These are phyloP conservation scores for Rhodotorula toruloides DNA, from an alignment of 768 basidiomycete species.

Conservation along the genomic window DNA sequence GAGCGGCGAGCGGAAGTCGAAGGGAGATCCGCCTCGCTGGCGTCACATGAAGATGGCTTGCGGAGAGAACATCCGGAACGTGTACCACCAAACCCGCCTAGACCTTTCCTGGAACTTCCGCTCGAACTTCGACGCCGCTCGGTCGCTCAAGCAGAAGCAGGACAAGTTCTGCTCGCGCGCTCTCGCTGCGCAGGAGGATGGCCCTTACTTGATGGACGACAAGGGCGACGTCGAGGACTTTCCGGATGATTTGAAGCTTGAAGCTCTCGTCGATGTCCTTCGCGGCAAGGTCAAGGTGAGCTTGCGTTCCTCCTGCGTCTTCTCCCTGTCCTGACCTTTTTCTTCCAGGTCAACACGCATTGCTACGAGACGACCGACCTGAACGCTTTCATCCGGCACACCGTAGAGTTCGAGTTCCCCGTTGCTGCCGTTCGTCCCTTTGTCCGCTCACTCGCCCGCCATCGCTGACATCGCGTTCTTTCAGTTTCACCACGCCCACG, in stretches of 20 bases:
- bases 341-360: constrained; percentile 32
- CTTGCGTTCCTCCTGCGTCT: not conserved
- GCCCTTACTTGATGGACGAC: constrained; percentile 1
- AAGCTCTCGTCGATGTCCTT: constrained; percentile 39
- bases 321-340: not conserved
- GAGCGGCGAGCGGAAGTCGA: constrained; percentile 51
- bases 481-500: constrained; percentile 68
- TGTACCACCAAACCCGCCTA: constrained; percentile 44
- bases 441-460: too few species aligned
- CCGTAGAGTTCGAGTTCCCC: constrained; percentile 75
- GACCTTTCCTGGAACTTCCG: constrained; percentile 34
- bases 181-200: constrained; percentile 51
- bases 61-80: constrained; percentile 43
- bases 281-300: constrained; percentile 31
- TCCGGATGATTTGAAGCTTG: constrained; percentile 54
- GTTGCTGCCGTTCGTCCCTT: constrained; percentile 52
- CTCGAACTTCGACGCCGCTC: constrained; percentile 59
- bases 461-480: too few species aligned
- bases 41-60: constrained; percentile 51
- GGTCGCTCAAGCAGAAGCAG: constrained; percentile 62
- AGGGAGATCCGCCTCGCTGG: constrained; percentile 48
- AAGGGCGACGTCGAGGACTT: constrained; percentile 55
- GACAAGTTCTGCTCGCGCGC: constrained; percentile 61
- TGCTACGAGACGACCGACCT: constrained; percentile 36
- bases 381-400: constrained; percentile 40